A percentile compares a stretch with the other conserved stretches of the same genome.
These are phyloP conservation scores for Quercus bicolor DNA, from an alignment of 306 rosid species.

Conservation along the genomic window DNA sequence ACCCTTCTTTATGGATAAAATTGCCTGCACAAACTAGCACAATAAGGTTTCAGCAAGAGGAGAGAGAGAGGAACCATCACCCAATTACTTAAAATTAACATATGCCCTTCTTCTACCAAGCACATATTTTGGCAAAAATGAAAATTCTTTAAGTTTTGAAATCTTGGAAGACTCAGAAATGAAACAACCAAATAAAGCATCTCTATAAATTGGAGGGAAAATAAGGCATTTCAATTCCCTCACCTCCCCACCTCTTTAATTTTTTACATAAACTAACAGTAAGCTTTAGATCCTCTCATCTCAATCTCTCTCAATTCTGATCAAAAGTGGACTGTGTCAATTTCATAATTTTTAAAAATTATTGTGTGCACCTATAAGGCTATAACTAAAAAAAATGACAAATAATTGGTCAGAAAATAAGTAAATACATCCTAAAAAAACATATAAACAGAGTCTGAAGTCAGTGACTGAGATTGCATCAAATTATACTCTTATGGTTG, in stretches of 20 bases:
- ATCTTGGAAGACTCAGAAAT: neutral
- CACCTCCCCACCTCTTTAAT: neutral
- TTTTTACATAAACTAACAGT: neutral
- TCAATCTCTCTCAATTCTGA: neutral
- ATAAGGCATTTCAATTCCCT: neutral
- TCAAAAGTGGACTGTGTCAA: neutral
- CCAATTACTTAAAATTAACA: neutral
- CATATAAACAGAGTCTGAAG: neutral
- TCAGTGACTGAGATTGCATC: neutral
- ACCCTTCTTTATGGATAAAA: slow-evolving; percentile 82
- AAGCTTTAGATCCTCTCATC: neutral
- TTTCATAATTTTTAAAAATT: neutral
- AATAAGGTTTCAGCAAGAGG: slow-evolving; percentile 11
- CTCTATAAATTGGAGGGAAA: neutral
- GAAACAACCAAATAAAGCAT: neutral
- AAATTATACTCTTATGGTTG: neutral
- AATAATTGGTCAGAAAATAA: neutral
- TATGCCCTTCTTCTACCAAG: neutral
- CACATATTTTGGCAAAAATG: neutral
- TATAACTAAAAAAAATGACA: neutral
- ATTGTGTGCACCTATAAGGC: neutral
- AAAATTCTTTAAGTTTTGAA: neutral
- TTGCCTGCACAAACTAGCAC: slow-evolving; percentile 51
- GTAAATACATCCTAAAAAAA: neutral
- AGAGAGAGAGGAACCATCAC: slow-evolving; percentile 4